Conservation (phyloP, 2,329 filamentous ascomycete genomes). For the Calonectria pseudoturangicola region DNA sequence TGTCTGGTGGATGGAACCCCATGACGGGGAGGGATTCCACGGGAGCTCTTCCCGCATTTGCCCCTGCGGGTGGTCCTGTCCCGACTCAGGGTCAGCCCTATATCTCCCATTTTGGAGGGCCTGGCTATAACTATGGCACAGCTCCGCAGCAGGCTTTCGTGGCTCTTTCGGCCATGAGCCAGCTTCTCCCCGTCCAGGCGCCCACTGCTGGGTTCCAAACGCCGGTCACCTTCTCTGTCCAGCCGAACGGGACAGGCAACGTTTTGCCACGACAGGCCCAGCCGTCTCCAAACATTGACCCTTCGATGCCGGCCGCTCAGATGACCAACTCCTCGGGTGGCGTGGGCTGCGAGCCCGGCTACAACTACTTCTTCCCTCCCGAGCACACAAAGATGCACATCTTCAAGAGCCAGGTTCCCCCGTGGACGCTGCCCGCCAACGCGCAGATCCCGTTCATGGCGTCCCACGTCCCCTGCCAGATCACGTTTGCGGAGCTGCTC, state of each 20-base stretch:
- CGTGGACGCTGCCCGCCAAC: conserved; percentile 70
- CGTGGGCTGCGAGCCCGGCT: conserved; percentile 76
- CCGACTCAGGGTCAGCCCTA: conserved; percentile 62
- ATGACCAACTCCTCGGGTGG: conserved; percentile 75
- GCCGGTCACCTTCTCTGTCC: conserved; percentile 56
- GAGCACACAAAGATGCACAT: conserved; percentile 77
- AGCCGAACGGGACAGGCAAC: conserved; percentile 63
- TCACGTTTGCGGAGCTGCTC: conserved; percentile 74
- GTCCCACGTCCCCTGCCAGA: conserved; percentile 71
- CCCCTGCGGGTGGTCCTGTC: conserved; percentile 59
- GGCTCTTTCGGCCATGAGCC: conserved; percentile 46
- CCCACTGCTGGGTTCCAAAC: conserved; percentile 52
- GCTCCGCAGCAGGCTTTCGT: conserved; percentile 42
- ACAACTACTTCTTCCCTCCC: conserved; percentile 77
- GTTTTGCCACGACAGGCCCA: conserved; percentile 63
- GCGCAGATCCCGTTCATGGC: conserved; percentile 68
- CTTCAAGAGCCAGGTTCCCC: conserved; percentile 69
- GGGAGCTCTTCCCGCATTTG: conserved; percentile 56
- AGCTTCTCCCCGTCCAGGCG: conserved; percentile 35
- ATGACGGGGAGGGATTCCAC: conserved; percentile 61
- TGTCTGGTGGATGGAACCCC: conserved; percentile 65
- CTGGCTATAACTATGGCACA: conserved; percentile 58
- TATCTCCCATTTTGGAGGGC: conserved; percentile 61
- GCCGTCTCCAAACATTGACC: conserved; percentile 64
- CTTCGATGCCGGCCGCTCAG: conserved; percentile 70